Percentiles rank a stretch among this genome's conserved stretches.
Conservation (phyloP, 768 basidiomycete genomes). For the Lactifluus piperatus region DNA sequence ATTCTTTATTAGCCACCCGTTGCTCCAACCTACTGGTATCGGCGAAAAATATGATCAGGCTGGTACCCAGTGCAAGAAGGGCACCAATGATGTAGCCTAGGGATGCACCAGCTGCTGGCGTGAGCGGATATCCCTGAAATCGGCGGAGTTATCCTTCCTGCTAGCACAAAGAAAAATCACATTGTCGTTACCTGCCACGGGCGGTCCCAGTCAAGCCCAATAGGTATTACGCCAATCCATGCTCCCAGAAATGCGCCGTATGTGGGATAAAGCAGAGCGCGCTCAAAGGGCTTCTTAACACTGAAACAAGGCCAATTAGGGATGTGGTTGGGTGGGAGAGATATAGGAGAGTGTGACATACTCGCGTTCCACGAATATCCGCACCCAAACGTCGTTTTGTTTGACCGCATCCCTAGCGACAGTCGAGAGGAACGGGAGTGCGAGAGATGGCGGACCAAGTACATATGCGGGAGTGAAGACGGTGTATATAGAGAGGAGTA, state of each 20-base stretch:
- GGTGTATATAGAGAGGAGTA: constrained; percentile 57
- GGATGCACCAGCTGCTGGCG: constrained; percentile 64
- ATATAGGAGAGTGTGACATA: constrained; percentile 34
- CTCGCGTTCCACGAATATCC: constrained; percentile 77
- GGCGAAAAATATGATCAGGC: constrained; percentile 25
- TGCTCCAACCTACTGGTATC: constrained; percentile 11
- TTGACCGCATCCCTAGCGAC: constrained; percentile 36
- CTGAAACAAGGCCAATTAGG: constrained; percentile 26
- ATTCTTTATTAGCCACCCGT: too few species aligned
- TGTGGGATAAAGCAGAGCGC: constrained; percentile 71
- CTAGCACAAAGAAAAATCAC: background rate
- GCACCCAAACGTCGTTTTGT: constrained; percentile 59
- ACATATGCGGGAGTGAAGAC: constrained; percentile 63
- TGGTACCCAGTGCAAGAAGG: constrained; percentile 43
- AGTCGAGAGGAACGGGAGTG: constrained; percentile 18
- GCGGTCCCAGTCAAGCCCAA: constrained; percentile 93
- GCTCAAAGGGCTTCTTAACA: constrained; percentile 58
- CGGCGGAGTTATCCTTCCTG: constrained; percentile 12
- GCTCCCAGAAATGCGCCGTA: constrained; percentile 63
- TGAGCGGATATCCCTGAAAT: constrained; percentile 74
- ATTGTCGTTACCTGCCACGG: constrained; percentile 76
- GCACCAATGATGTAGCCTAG: constrained; percentile 58
- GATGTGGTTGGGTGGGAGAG: background rate
- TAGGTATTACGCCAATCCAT: constrained; percentile 77
- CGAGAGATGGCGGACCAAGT: constrained; percentile 48